Conservation (phyloP, 257 asterid species). For the Verbena officinalis region DNA sequence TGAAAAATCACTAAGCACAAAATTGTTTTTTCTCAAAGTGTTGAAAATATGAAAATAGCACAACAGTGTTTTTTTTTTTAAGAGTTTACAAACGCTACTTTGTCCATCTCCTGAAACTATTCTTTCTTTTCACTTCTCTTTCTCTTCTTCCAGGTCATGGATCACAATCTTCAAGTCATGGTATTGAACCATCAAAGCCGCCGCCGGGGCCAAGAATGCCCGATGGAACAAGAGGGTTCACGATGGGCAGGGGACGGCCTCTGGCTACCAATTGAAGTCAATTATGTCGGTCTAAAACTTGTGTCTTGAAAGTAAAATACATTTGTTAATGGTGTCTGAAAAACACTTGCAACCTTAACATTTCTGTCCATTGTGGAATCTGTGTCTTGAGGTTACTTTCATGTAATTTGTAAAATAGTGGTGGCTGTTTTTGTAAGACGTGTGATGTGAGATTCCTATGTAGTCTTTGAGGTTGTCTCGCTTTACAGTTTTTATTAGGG, state of each 20-base stretch:
- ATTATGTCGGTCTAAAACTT: conserved; percentile 8
- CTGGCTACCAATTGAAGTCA: conserved; percentile 37
- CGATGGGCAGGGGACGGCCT: conserved; percentile 89
- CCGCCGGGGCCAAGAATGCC: conserved; percentile 99
- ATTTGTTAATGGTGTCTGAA: conserved; percentile 9
- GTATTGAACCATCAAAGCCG: conserved; percentile 72
- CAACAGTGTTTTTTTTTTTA: too few relatives aligned
- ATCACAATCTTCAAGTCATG: conserved; percentile 46
- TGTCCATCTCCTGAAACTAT: neutral
- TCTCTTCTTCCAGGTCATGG: conserved; percentile 75
- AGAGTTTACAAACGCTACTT: too few relatives aligned
- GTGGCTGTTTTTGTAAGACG: too few relatives aligned
- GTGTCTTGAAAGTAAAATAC: conserved; percentile 25
- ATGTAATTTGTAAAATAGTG: conserved; percentile 18
- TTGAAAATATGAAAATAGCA: too few relatives aligned
- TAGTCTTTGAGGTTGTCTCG: too few relatives aligned
- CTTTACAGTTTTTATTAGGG: too few relatives aligned
- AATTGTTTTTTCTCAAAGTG: too few relatives aligned
- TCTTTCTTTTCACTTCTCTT: neutral
- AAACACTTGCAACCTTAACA: conserved; percentile 9
- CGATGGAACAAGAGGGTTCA: conserved; percentile 91
- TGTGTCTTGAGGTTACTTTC: neutral
- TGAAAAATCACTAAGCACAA: too few relatives aligned
- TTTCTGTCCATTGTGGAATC: neutral
- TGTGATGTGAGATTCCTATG: too few relatives aligned